These are phyloP conservation scores for Blastobotrys aristatus DNA, from an alignment of 1,139 yeast genomes.

Conservation along the genomic window DNA sequence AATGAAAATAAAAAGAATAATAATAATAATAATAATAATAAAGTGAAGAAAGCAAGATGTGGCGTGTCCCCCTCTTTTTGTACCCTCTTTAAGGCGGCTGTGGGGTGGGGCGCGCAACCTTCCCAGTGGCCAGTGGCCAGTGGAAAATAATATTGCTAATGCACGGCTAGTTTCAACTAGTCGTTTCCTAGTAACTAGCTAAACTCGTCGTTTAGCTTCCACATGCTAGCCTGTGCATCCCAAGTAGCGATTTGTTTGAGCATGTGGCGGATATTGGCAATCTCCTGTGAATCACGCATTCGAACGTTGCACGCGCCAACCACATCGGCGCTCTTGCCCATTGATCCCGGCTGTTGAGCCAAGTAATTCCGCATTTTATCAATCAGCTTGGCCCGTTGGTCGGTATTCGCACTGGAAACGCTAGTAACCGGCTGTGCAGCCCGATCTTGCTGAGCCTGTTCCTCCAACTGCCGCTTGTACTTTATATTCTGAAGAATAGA, in stretches of 20 bases:
- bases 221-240: conserved; percentile 52
- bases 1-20: no score
- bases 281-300: conserved; percentile 50
- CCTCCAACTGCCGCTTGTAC: conserved; percentile 29
- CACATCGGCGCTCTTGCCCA: conserved; percentile 49
- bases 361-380: conserved; percentile 33
- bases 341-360: conserved; percentile 27
- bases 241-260: conserved; percentile 65
- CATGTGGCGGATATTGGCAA: conserved; percentile 62
- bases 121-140: no score
- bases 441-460: conserved; percentile 11
- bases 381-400: conserved; percentile 26
- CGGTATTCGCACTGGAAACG: conserved; percentile 11
- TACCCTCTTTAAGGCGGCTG: no score
- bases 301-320: conserved; percentile 46
- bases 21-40: no score
- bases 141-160: no score
- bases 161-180: no score
- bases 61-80: no score
- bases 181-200: no score
- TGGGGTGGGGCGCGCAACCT: no score
- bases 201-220: conserved; percentile 62
- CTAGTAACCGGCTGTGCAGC: conserved; percentile 10
- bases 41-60: no score
- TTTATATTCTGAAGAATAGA: conserved; percentile 28